Conservation (phyloP, 768 basidiomycete species). For the Termitomyces sp. region DNA sequence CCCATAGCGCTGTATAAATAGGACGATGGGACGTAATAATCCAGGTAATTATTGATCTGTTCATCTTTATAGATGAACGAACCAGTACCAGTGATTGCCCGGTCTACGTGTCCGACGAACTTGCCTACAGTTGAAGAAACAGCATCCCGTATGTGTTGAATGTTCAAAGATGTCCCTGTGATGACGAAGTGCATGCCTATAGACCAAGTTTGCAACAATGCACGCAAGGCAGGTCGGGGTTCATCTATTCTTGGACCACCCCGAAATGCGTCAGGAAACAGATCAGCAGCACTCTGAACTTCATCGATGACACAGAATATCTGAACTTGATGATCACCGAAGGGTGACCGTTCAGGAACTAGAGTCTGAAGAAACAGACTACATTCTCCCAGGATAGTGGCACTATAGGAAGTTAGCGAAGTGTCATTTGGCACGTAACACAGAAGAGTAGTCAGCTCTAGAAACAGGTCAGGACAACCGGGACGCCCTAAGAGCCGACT, state of each 20-base stretch:
- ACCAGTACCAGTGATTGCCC: background rate
- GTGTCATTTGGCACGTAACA: background rate
- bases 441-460: background rate
- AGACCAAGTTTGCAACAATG: background rate
- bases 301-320: slow-evolving; percentile 2
- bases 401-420: too few relatives aligned
- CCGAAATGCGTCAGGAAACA: background rate
- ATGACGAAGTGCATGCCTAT: background rate
- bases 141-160: background rate
- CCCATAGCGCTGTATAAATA: background rate
- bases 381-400: background rate
- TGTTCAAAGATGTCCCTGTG: slow-evolving; percentile 2
- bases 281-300: background rate
- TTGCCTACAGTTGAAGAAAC: background rate
- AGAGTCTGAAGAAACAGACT: background rate
- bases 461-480: background rate
- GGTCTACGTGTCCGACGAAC: background rate
- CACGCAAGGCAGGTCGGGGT: background rate
- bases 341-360: too few relatives aligned
- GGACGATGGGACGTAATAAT: background rate
- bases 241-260: background rate
- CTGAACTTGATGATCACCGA: background rate
- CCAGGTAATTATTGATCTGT: background rate
- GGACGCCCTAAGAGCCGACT: background rate
- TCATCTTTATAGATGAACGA: background rate